Percentiles rank a stretch among this genome's conserved stretches.
These are phyloP conservation scores for Venturia carpophila DNA, from an alignment of 2,329 filamentous ascomycete species.

Conservation along the genomic window DNA sequence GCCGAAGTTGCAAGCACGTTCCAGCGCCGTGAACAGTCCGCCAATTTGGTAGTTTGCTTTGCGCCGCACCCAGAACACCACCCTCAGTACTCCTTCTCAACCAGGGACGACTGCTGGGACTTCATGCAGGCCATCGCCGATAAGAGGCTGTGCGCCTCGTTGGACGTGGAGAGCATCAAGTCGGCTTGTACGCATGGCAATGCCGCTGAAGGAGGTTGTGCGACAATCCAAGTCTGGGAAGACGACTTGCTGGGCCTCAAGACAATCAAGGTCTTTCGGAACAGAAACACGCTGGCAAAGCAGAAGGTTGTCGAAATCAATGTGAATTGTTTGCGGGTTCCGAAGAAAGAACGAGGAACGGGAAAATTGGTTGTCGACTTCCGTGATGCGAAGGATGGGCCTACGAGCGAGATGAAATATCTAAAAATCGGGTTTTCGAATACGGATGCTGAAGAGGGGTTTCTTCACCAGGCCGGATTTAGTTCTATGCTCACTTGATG, in stretches of 20 bases:
- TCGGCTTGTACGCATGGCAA: constrained; percentile 18
- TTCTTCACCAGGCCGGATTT: constrained; percentile 15
- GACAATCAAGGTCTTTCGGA: constrained; percentile 17
- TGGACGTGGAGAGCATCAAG: constrained; percentile 18
- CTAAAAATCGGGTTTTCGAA: constrained; percentile 18
- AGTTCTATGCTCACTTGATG: neutral
- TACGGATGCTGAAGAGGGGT: constrained; percentile 7
- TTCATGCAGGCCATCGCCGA: constrained; percentile 17
- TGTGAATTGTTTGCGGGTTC: neutral
- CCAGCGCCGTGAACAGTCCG: constrained; percentile 10
- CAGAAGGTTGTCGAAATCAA: constrained; percentile 16
- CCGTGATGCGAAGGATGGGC: constrained; percentile 13
- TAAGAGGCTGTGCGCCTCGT: constrained; percentile 1
- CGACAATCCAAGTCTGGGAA: constrained; percentile 18
- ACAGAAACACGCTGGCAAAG: constrained; percentile 16
- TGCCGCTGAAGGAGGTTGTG: constrained; percentile 12
- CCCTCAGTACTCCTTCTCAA: constrained; percentile 18
- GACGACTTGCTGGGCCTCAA: neutral
- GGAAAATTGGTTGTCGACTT: constrained; percentile 14
- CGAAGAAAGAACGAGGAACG: constrained; percentile 15
- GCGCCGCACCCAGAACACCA: constrained; percentile 18
- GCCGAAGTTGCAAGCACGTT: constrained; percentile 12
- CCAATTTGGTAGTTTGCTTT: constrained; percentile 17
- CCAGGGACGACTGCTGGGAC: constrained; percentile 16
- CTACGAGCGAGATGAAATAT: constrained; percentile 18